A percentile compares a stretch with the other conserved stretches of the same genome.
Evolutionary conservation across 2,329 filamentous ascomycete genomes (phyloP).

Genomic region (Cryphonectria naterciae): DNA sequence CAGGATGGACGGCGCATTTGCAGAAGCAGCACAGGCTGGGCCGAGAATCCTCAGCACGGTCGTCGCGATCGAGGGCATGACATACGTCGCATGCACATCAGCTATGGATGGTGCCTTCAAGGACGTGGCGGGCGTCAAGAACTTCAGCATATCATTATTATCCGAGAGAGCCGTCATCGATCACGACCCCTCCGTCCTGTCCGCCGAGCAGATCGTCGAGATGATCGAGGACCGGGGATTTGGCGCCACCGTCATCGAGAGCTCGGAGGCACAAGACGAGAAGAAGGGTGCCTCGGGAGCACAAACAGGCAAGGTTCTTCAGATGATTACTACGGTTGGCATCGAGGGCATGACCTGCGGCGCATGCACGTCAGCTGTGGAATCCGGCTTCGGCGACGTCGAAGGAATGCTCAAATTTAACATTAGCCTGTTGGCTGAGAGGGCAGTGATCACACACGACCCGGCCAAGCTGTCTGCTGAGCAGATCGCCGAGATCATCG

Average conservation of each 20-base stretch:
- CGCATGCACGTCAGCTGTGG: slow-evolving; percentile 90
- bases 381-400: slow-evolving; percentile 76
- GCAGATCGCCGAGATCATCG: slow-evolving; percentile 80
- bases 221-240: slow-evolving; percentile 77
- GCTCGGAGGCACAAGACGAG: slow-evolving; percentile 52
- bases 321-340: slow-evolving; percentile 79
- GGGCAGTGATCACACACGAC: slow-evolving; percentile 87
- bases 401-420: slow-evolving; percentile 87
- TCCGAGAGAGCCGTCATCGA: slow-evolving; percentile 86
- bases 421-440: slow-evolving; percentile 90
- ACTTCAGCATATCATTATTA: slow-evolving; percentile 80
- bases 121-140: slow-evolving; percentile 71
- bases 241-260: slow-evolving; percentile 77
- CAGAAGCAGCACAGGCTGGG: slow-evolving; percentile 41
- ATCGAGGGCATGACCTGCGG: slow-evolving; percentile 98
- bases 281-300: slow-evolving; percentile 38
- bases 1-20: slow-evolving; percentile 40
- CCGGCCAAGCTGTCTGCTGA: slow-evolving; percentile 70
- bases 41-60: slow-evolving; percentile 67
- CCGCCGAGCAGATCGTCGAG: slow-evolving; percentile 58
- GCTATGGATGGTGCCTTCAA: slow-evolving; percentile 82
- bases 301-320: slow-evolving; percentile 43
- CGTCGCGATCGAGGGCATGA: slow-evolving; percentile 84
- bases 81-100: slow-evolving; percentile 86
- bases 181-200: slow-evolving; percentile 66